Conservation (phyloP, 768 basidiomycete species). For the Podaxis sp. region DNA sequence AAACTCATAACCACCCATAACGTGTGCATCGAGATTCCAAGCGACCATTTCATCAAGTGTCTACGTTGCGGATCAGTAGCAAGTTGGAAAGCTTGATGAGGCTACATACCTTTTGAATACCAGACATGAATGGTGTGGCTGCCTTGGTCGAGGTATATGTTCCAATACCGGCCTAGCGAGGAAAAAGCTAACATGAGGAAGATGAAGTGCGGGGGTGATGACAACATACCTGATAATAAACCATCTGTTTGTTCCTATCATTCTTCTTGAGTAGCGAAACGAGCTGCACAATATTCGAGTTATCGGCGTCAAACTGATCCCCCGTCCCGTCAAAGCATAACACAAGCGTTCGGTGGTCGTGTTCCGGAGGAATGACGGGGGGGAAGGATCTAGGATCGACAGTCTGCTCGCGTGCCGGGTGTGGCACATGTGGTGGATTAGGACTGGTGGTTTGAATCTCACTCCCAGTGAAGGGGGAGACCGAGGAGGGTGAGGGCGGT, state of each 20-base stretch:
- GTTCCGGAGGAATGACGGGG: constrained; percentile 39
- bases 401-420: constrained; percentile 16
- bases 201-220: background rate
- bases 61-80: constrained; percentile 22
- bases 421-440: background rate
- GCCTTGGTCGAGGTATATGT: constrained; percentile 44
- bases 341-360: constrained; percentile 42
- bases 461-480: constrained; percentile 8
- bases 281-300: constrained; percentile 55
- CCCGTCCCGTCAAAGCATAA: constrained; percentile 62
- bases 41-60: constrained; percentile 51
- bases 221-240: constrained; percentile 51
- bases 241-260: constrained; percentile 51
- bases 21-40: constrained; percentile 47
- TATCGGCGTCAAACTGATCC: constrained; percentile 51
- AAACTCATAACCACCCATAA: constrained; percentile 58
- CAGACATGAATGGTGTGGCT: constrained; percentile 33
- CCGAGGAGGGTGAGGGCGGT: constrained; percentile 5
- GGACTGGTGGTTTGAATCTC: constrained; percentile 12
- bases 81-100: background rate
- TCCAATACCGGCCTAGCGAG: constrained; percentile 47
- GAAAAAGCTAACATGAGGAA: background rate
- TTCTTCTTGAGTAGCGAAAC: constrained; percentile 54
- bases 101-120: constrained; percentile 33
- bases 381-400: constrained; percentile 25